A percentile compares a stretch with the other conserved stretches of the same genome.
Conservation (phyloP, 345 rosid genomes). For the Melaleuca alternifolia region DNA sequence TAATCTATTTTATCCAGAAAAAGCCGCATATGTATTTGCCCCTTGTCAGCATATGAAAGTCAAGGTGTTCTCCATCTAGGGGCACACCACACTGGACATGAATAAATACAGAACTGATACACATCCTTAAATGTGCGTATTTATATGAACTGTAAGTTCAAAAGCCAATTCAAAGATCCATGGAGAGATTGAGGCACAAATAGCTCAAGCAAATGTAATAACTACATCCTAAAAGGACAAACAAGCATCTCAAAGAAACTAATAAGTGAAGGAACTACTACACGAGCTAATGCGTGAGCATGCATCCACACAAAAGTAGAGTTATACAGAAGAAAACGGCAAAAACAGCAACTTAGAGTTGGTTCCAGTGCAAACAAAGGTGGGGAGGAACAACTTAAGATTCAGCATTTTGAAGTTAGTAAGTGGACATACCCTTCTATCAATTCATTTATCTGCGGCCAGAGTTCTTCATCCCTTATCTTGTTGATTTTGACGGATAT, state of each 20-base stretch:
- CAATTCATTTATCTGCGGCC: slow-evolving; percentile 84
- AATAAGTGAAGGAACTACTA: not conserved
- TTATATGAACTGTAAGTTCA: not conserved
- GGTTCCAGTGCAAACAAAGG: not conserved
- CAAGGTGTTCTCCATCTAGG: not conserved
- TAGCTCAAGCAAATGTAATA: not conserved
- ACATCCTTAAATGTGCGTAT: not conserved
- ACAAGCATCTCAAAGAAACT: not conserved
- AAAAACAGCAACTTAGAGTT: not conserved
- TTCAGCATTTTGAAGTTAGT: not conserved
- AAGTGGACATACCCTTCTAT: slow-evolving; percentile 63
- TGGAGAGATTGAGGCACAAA: not conserved
- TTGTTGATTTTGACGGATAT: slow-evolving; percentile 70
- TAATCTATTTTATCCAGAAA: not conserved
- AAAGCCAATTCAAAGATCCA: not conserved
- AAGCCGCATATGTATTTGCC: not conserved
- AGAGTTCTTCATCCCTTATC: slow-evolving; percentile 92
- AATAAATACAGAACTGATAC: not conserved
- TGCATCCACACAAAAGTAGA: not conserved
- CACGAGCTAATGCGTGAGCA: not conserved
- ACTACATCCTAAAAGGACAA: not conserved
- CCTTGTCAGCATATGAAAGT: not conserved
- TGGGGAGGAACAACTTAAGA: not conserved
- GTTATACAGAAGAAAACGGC: not conserved
- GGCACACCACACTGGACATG: not conserved